Base-by-base conservation (phyloP, 1,139 yeast genomes). In the Citeromyces hawaiiensis region DNA sequence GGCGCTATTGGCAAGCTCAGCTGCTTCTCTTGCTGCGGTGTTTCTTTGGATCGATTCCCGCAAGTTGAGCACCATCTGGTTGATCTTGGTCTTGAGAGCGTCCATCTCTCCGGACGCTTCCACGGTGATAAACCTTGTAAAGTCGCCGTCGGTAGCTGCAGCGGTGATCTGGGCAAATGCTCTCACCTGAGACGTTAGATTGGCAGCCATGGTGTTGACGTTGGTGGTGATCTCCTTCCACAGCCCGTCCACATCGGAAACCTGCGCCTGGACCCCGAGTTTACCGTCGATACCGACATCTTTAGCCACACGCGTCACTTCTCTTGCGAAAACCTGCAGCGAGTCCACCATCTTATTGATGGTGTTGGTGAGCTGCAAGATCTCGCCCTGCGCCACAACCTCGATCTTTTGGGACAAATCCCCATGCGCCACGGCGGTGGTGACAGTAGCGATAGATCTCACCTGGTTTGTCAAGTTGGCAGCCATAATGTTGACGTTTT, bases 81-180 rank as follows among this genome's bases (percentile, higher is more conserved):
- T 85, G 55, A 85, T 85, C 57, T 85, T 85, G 0, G 94, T 83
- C 57, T 85, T 85, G 54, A 85, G 70, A 0, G 94, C 94, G 59
- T 83, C 94, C 94, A 85, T 85, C 64, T 85, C 95, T 57, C 95
- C 95, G 40, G 80, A 70, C 1, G 94, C 94, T 54, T 85, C 95
- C 45, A 85, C 94, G 0, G 95, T 85, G 48, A 85, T 85, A 53
- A 85, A 83, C 46, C 93, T 68, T 0, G 94, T 83, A 59, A 85
- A 85, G 57, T 85, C 95, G 56, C 94, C 94, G 61, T 85, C 94
- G 2, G 94, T 83, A 4, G 94, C 95, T 31, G 94, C 93, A 21
- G 93, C 94, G 0, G 95, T 85, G 52, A 85, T 85, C 56, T 83
- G 94, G 35, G 94, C 94, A 63, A 85, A 85, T 0, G 94, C 95